Conservation (phyloP, 805 yeast species). For the Grigorovia jiainica region DNA sequence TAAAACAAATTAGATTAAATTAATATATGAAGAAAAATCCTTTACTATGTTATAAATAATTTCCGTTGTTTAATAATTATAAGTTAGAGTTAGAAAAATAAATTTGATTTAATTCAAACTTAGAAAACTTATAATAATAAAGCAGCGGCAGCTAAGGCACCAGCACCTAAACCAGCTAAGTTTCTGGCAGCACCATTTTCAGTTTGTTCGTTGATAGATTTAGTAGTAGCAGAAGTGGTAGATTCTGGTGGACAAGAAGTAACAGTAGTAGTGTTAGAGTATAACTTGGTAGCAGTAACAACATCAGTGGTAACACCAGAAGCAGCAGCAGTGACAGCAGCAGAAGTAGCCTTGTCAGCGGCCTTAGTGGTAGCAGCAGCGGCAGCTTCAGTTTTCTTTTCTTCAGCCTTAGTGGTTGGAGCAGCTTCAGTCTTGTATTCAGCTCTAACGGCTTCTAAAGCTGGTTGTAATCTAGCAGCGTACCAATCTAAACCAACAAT, state of each 20-base stretch:
- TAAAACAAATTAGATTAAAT: too few species aligned
- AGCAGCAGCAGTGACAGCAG: background rate
- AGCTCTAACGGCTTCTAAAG: constrained; percentile 4
- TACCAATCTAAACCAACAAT: constrained; percentile 29
- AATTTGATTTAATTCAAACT: too few species aligned
- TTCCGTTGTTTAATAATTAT: too few species aligned
- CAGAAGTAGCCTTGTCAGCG: background rate
- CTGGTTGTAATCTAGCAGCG: constrained; percentile 22
- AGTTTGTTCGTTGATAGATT: constrained; percentile 7
- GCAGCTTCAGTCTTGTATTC: background rate
- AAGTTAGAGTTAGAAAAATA: too few species aligned
- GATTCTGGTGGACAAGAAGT: background rate
- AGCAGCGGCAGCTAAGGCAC: constrained; percentile 6
- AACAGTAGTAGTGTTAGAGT: constrained; percentile 1
- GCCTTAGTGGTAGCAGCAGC: background rate
- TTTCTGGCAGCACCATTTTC: constrained; percentile 17
- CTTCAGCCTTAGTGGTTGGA: background rate
- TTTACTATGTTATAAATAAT: too few species aligned
- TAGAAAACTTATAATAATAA: background rate
- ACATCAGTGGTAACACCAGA: background rate
- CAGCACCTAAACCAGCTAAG: constrained; percentile 15
- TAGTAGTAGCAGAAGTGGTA: background rate
- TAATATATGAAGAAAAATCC: too few species aligned
- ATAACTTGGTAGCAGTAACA: background rate
- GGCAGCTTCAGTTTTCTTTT: background rate